Evolutionary conservation across 2,329 filamentous ascomycete species (phyloP), one percentile per base, ranked within the genome.

Genomic region (Exophiala calicioides): DNA sequence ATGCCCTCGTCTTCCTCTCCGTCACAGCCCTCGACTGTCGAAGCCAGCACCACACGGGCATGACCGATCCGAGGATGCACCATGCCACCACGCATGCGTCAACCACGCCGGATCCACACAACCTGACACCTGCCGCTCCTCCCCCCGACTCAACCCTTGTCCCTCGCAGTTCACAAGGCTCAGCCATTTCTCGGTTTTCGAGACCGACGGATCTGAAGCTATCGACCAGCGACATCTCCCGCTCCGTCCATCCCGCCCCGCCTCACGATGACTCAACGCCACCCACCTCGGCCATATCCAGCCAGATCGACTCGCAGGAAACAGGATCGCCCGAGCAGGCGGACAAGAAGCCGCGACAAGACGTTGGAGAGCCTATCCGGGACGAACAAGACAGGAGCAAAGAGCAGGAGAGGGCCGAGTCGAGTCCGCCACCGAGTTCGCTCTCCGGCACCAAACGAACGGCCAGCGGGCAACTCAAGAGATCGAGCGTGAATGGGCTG

Each of bases 401-500:
- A n/a, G n/a, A n/a, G n/a, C n/a, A n/a, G n/a, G n/a, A n/a, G n/a
- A n/a, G n/a, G n/a, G n/a, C n/a, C n/a, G n/a, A n/a, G n/a, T n/a
- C n/a, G n/a, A 55, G 52, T 33, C 52, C 52, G 13, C 27, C 33
- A 20, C 48, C 52, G 3, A 26, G 33, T 12, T 27, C 23, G 10
- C 10, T 46, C 16, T 46, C 52, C 9, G 54, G 54, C 13, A 38
- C 47, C 15, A 57, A 57, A 31, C 33, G 55, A 23, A 57, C 55
- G 13, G 50, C 52, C 10, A 57, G 49, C 35, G 55, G 55, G 13
- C 31, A 57, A 20, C 18, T 53, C 18, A 57, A 57, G 41, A 51
- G 44, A 36, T 35, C 50, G 10, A 55, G 50, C 32, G 52, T 52
- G 27, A 53, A 53, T 16, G 46, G 39, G 10, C 15, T 50, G 13